Conservation (phyloP, 2,329 filamentous ascomycete species). For the Paracamarosporium sp. region DNA sequence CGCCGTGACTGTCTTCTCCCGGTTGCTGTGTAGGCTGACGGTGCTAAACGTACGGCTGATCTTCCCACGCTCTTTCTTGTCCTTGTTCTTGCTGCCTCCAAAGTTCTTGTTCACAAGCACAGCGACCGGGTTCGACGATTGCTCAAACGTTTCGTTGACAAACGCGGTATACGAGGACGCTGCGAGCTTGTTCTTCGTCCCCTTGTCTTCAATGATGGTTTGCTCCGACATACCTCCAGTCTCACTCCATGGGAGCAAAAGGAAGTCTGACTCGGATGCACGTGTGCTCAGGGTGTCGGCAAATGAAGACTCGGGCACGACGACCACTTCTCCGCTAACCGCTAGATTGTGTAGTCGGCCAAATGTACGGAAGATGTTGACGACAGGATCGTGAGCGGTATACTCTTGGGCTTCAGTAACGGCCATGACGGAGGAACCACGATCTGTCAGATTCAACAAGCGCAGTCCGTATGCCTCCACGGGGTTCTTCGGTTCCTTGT, state of each 20-base stretch:
- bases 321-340: constrained; percentile 79
- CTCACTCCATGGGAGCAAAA: constrained; percentile 91
- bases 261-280: constrained; percentile 66
- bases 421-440: constrained; percentile 94
- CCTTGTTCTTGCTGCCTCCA: constrained; percentile 55
- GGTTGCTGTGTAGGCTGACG: constrained; percentile 59
- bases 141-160: constrained; percentile 70
- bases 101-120: constrained; percentile 80
- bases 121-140: constrained; percentile 71
- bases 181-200: constrained; percentile 64
- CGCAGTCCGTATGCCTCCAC: constrained; percentile 85
- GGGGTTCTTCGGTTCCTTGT: constrained; percentile 49
- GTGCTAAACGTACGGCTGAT: constrained; percentile 39
- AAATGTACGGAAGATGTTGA: constrained; percentile 90
- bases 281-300: constrained; percentile 77
- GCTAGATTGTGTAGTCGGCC: constrained; percentile 83
- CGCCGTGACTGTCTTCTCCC: constrained; percentile 61
- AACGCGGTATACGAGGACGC: constrained; percentile 74
- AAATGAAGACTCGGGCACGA: constrained; percentile 79
- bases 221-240: constrained; percentile 77
- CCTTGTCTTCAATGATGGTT: constrained; percentile 55
- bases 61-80: constrained; percentile 27
- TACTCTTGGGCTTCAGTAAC: constrained; percentile 81
- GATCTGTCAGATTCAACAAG: constrained; percentile 85
- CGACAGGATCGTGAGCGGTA: constrained; percentile 73